Conservation (phyloP, 2,329 filamentous ascomycete species). For the Diaporthe citri region DNA sequence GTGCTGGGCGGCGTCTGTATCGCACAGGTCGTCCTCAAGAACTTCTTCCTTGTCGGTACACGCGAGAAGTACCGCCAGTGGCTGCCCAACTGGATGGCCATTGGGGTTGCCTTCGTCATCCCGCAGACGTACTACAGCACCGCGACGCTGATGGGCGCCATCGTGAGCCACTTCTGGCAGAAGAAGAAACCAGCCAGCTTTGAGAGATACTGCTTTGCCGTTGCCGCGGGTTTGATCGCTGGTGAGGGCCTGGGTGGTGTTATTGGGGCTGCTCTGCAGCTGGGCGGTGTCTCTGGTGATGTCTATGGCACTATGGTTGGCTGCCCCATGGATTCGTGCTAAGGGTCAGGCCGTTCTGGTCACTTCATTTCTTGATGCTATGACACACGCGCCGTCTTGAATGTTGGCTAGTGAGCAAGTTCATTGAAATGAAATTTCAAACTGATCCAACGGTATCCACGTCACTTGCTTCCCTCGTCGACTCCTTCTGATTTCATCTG, state of each 20-base stretch:
- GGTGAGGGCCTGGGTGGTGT: slow-evolving; percentile 74
- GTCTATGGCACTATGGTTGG: slow-evolving; percentile 11
- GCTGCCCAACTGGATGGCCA: slow-evolving; percentile 73
- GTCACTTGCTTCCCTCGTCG: neutral
- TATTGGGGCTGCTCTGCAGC: slow-evolving; percentile 57
- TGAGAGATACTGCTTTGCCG: slow-evolving; percentile 70
- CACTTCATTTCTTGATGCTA: neutral
- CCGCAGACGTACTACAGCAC: slow-evolving; percentile 68
- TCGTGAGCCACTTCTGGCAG: slow-evolving; percentile 65
- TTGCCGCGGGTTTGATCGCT: slow-evolving; percentile 72
- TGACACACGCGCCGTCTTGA: neutral
- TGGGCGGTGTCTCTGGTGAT: slow-evolving; percentile 28
- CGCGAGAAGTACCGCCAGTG: slow-evolving; percentile 67
- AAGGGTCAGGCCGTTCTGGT: neutral
- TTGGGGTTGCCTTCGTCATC: slow-evolving; percentile 70
- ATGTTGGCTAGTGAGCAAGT: too few relatives aligned
- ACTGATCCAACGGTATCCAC: neutral
- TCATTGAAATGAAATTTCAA: neutral
- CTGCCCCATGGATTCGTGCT: slow-evolving; percentile 17
- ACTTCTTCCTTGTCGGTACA: slow-evolving; percentile 62
- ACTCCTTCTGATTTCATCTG: neutral
- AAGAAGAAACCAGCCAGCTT: slow-evolving; percentile 65
- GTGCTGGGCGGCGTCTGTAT: slow-evolving; percentile 52
- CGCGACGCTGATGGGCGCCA: slow-evolving; percentile 68
- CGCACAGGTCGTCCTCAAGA: slow-evolving; percentile 51